Evolutionary conservation across 2,329 filamentous ascomycete genomes (phyloP), one percentile per base, ranked within the genome.

Genomic region (Leptographium galeiforme): DNA sequence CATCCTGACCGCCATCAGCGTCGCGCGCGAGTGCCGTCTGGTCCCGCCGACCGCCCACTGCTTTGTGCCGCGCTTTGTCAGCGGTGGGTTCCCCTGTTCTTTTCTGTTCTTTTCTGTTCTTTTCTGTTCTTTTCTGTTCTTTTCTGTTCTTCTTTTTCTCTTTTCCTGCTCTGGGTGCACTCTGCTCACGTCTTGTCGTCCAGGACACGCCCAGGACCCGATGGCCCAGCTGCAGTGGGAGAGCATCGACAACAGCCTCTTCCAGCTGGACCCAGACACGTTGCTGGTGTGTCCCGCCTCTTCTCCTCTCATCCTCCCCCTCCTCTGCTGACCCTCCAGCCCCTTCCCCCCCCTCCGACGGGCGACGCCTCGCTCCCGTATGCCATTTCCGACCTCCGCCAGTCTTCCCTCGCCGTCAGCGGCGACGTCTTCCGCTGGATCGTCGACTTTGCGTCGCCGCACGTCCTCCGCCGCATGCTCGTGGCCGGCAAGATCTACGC

Each of bases 391-490:
- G 90, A 89, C 53, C 71, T 93, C 25, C 78, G 82, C 50, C 89
- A 95, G 63, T 97, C 95, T 67, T 89, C 87, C 0, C 68, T 98
- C 13, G 93, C 93, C 34, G 81, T 97, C 10, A 91, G 81, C 54
- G 94, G 93, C 46, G 93, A 98, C 62, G 87, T 95, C 0, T 98
- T 98, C 68, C 84, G 93, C 57, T 98, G 93, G 93, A 82, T 97
- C 50, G 76, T 98, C 50, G 91, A 98, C 68, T 97, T 84, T 67
- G 91, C 87, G 0, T 81, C 85, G 0, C 80, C 87, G n/a, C 81
- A 87, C 53, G 77, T 94, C 0, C 72, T 97, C 38, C 12, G 6
- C n/a, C 66, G 93, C 75, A 91, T 97, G 83, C 86, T 98, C 53
- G 84, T 95, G 39, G 80, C 79, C 52, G 90, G 91, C 32, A 91